Evolutionary conservation across 2,329 filamentous ascomycete species (phyloP), one percentile per base, ranked within the genome.

Genomic region (Juglanconis juglandina): DNA sequence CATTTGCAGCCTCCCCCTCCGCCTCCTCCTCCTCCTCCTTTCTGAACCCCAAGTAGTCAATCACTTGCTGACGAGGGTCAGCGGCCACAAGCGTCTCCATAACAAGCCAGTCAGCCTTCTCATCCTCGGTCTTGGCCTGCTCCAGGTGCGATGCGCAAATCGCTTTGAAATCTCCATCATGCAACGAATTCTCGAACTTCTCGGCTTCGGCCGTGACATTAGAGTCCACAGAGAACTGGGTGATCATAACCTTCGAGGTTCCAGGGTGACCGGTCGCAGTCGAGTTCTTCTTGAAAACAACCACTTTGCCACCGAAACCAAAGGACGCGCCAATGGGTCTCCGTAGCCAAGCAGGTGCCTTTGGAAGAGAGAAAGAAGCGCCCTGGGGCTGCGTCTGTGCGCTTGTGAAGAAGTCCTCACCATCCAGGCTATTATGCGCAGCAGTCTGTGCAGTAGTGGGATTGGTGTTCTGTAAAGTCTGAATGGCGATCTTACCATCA

Each of bases 61-160:
- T 84, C 60, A 99, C 88, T 71, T 91, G 88, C 72, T 89, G 89
- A 47, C 93, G 87, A n/a, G 92, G 90, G 69, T 94, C 93, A 35
- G 90, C 87, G 3, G 91, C 88, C 53, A 94, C 89, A 63, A 99
- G 76, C 2, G 92, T 95, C 73, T 95, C 88, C 73, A 99, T 91
- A 42, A 98, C 92, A 66, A 90, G 89, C 95, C 95, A 99, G 74
- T 98, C 94, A 4, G 91, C 90, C 79, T 92, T 97, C 72, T 98
- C 95, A 66, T 96, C 92, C 1, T 97, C 93, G 0, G 87, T 91
- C 69, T 86, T 87, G 17, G 93, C 89, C 63, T 87, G 79, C 33
- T 87, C 79, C 63, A 92, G 87, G 70, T 94, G 90, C 30, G 87
- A 82, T 69, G 93, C 87, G 71, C 93, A 97, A 63, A 99, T 90